phyloP scores from a whole-genome alignment of 2,329 filamentous ascomycete genomes.

The Sporothrix variecibatus region DNA sequence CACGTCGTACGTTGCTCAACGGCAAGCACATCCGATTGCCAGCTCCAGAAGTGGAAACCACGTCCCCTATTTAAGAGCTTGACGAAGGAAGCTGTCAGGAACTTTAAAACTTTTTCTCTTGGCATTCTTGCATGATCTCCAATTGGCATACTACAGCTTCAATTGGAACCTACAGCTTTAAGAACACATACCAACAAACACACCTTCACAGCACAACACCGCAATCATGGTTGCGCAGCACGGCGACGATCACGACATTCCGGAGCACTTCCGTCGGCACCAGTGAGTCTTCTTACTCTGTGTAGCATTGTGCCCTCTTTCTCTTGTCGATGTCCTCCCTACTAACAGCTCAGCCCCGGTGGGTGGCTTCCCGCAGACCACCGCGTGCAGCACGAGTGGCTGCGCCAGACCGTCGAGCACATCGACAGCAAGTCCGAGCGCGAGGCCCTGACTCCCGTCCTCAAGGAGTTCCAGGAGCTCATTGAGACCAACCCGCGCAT shows the following conservation, averaged over 20 bases:
- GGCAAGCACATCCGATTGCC: constrained; percentile 1
- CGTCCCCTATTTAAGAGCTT: constrained; percentile 17
- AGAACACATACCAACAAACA: neutral
- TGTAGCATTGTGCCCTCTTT: neutral
- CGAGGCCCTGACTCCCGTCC: constrained; percentile 57
- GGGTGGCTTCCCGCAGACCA: constrained; percentile 66
- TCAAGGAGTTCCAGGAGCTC: constrained; percentile 65
- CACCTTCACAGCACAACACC: constrained; percentile 30
- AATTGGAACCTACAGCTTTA: neutral
- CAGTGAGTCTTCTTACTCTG: constrained; percentile 42
- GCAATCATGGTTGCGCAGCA: constrained; percentile 50
- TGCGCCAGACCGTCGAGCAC: constrained; percentile 57
- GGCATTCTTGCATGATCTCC: constrained; percentile 1
- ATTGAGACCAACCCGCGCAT: constrained; percentile 66
- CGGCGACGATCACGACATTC: constrained; percentile 55
- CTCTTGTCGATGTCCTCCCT: neutral
- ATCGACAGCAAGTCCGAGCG: constrained; percentile 50
- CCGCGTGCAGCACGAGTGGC: constrained; percentile 63
- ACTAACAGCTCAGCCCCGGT: constrained; percentile 46
- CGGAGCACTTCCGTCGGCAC: constrained; percentile 47
- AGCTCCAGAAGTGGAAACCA: neutral
- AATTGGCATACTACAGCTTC: neutral
- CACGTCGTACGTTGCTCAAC: neutral
- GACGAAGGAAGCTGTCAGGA: neutral
- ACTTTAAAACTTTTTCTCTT: neutral